These are phyloP conservation scores for Scopulariopsis brevicaulis DNA, from an alignment of 2,329 filamentous ascomycete genomes.

Conservation along the genomic window DNA sequence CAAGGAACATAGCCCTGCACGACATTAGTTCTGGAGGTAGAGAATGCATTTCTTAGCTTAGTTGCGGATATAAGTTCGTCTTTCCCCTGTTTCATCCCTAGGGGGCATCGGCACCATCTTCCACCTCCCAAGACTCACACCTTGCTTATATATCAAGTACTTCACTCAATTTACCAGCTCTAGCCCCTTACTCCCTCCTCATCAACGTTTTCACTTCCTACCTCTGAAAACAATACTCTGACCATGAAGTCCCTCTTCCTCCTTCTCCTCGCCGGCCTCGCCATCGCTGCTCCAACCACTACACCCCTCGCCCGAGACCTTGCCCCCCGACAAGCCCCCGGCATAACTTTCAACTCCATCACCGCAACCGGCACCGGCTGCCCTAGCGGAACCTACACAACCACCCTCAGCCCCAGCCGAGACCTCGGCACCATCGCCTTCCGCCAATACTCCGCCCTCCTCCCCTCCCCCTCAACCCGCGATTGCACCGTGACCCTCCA, in stretches of 20 bases:
- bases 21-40: neutral
- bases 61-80: neutral
- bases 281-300: neutral
- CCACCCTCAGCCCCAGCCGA: neutral
- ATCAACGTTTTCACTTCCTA: neutral
- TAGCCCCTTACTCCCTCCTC: neutral
- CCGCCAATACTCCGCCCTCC: neutral
- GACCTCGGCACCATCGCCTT: conserved; percentile 3
- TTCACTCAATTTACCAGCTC: neutral
- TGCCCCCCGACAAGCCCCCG: neutral
- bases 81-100: neutral
- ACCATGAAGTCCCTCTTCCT: neutral
- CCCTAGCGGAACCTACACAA: neutral
- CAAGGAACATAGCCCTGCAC: neutral
- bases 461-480: neutral
- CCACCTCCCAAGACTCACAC: neutral
- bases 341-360: conserved; percentile 2
- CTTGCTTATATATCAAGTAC: neutral
- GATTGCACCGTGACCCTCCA: neutral
- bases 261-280: neutral
- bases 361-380: conserved; percentile 1
- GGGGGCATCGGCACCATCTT: neutral
- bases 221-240: neutral
- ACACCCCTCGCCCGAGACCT: neutral
- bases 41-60: neutral